These are phyloP conservation scores for Agrostemma githago DNA, from an alignment of 148 eudicot genomes.

Conservation along the genomic window DNA sequence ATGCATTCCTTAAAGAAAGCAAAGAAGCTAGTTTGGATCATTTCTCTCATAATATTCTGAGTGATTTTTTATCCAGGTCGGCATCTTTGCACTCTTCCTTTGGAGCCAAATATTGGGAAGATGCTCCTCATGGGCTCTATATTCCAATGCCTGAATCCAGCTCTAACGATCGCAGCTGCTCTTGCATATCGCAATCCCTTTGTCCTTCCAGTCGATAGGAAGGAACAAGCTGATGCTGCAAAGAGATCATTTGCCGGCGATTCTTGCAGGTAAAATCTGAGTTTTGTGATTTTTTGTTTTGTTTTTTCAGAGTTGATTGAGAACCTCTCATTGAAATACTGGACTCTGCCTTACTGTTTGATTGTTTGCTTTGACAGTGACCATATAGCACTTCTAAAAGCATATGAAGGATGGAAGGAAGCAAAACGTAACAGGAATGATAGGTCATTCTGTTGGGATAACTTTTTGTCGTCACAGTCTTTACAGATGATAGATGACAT, in stretches of 20 bases:
- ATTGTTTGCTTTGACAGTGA: conserved; percentile 51
- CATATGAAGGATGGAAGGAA: conserved; percentile 93
- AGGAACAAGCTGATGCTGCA: conserved; percentile 94
- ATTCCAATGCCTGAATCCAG: conserved; percentile 89
- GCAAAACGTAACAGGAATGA: conserved; percentile 68
- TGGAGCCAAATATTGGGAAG: conserved; percentile 96
- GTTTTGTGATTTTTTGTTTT: not conserved
- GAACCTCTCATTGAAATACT: not conserved
- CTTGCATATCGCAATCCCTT: conserved; percentile 92
- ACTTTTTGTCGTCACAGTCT: conserved; percentile 74
- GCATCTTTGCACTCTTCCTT: conserved; percentile 72
- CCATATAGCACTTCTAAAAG: conserved; percentile 95
- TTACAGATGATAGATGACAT: conserved; percentile 94
- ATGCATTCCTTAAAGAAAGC: not conserved
- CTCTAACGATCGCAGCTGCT: conserved; percentile 87
- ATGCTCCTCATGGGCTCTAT: conserved; percentile 98
- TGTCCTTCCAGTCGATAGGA: conserved; percentile 85
- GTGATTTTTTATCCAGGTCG: conserved; percentile 46
- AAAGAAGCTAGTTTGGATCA: not conserved
- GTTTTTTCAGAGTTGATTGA: conserved; percentile 7
- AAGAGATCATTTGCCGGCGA: conserved; percentile 96
- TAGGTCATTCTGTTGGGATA: conserved; percentile 80
- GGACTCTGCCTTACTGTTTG: not conserved
- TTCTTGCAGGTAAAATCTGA: conserved; percentile 67
- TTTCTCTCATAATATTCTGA: not conserved